Percentiles rank a stretch among this genome's conserved stretches.
phyloP scores from a whole-genome alignment of 768 basidiomycete species.

The Trametes sanguinea region DNA sequence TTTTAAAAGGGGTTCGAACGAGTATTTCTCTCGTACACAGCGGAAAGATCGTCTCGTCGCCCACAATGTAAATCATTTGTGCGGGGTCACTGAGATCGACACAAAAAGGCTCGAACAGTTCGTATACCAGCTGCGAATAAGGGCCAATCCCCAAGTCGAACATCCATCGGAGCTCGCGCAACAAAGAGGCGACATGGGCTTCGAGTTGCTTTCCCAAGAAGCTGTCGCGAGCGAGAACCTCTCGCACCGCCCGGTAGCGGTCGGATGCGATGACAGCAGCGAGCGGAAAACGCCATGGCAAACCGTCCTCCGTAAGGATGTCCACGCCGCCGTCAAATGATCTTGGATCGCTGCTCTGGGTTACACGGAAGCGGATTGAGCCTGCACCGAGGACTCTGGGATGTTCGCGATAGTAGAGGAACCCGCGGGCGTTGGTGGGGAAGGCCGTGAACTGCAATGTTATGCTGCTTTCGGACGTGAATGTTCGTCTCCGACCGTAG shows the following conservation, averaged over 20 bases:
- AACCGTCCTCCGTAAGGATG: neutral
- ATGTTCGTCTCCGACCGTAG: neutral
- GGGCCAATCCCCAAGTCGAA: neutral
- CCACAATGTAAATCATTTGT: neutral
- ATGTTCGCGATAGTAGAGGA: neutral
- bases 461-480: neutral
- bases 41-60: neutral
- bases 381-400: neutral
- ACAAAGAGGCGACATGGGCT: neutral
- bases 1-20: neutral
- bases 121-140: neutral
- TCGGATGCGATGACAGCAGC: neutral
- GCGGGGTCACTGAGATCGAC: neutral
- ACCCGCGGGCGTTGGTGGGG: neutral
- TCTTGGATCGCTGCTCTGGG: neutral
- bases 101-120: neutral
- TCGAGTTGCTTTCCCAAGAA: neutral
- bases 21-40: neutral
- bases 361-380: conserved; percentile 1
- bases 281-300: neutral
- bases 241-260: neutral
- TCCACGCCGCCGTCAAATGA: neutral
- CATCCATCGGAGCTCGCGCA: neutral
- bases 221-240: neutral
- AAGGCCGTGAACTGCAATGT: neutral